These are phyloP conservation scores for Leucocoprinus gongylophorus DNA, from an alignment of 1,284 basidiomycete species.

Conservation along the genomic window DNA sequence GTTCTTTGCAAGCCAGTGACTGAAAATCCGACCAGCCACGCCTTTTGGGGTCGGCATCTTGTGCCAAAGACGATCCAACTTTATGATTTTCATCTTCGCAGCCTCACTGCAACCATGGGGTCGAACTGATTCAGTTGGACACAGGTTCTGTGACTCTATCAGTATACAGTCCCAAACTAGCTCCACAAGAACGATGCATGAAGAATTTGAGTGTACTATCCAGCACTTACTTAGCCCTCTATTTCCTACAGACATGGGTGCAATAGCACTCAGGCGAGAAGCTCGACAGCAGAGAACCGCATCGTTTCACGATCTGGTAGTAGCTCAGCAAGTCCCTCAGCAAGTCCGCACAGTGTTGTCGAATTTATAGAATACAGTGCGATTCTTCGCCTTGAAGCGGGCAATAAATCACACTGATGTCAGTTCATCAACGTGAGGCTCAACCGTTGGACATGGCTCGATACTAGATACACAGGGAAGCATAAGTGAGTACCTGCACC, in stretches of 20 bases:
- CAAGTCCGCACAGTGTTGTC: no score
- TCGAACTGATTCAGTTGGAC: neutral
- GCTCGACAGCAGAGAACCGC: neutral
- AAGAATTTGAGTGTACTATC: neutral
- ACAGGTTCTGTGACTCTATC: neutral
- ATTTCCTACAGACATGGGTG: constrained; percentile 3
- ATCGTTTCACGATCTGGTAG: neutral
- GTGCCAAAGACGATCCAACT: neutral
- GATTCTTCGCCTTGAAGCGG: no score
- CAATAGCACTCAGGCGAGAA: neutral
- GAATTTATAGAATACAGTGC: no score
- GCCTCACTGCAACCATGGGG: neutral
- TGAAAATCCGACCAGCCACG: neutral
- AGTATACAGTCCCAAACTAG: neutral
- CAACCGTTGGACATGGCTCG: no score
- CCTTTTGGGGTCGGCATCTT: neutral
- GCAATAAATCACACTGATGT: no score
- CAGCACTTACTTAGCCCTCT: neutral
- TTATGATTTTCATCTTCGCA: neutral
- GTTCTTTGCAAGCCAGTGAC: neutral
- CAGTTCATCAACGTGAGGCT: no score
- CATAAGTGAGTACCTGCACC: constrained; percentile 9
- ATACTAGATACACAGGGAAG: no score
- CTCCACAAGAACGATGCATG: neutral
- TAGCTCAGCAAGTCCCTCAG: neutral